Evolutionary conservation across 1,284 basidiomycete genomes (phyloP), one percentile per base, ranked within the genome.

Genomic region (Sanghuangporus weigelae): DNA sequence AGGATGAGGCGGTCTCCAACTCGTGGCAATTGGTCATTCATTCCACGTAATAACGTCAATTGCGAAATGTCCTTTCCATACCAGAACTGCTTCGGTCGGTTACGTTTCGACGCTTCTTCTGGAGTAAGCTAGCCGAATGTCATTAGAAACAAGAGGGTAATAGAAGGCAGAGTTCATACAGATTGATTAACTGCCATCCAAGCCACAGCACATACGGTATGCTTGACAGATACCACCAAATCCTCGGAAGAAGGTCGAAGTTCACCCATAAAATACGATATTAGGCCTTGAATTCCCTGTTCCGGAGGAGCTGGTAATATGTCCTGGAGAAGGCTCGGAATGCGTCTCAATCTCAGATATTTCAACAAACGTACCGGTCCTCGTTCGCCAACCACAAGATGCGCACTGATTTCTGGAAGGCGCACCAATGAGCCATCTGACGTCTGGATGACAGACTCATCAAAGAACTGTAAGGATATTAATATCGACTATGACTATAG

Each of bases 161-260:
- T 11, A 48, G 23, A 46, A 40, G 61, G 59, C 59, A 50, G 44
- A 35, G 21, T 6, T 74, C 84, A 67, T 71, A 93, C 93, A 60
- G 82, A 84, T 79, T 96, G 95, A 70, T 94, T 95, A 64, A 96
- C 79, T 14, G 93, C 95, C 12, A 96, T 81, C 95, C 95, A 97
- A 55, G 89, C 85, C 67, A 97, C 78, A 23, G 88, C 92, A 63
- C 95, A 81, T 39, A 92, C 86, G 11, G 86, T 89, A 63, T 94
- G 93, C 68, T 84, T 85, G 46, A 96, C 84, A 31, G 85, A 81
- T 31, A 95, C 79, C 23, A 93, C 89, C 1, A 83, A 85, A 66
- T 90, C 88, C 21, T 78, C 69, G 55, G 73, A 70, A 57, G 77
- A 76, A 31, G 79, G 75, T 63, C 78, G 74, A 63, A 73, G 76